Evolutionary conservation across 805 yeast genomes (phyloP).

Genomic region (Starmera dryadoides): DNA sequence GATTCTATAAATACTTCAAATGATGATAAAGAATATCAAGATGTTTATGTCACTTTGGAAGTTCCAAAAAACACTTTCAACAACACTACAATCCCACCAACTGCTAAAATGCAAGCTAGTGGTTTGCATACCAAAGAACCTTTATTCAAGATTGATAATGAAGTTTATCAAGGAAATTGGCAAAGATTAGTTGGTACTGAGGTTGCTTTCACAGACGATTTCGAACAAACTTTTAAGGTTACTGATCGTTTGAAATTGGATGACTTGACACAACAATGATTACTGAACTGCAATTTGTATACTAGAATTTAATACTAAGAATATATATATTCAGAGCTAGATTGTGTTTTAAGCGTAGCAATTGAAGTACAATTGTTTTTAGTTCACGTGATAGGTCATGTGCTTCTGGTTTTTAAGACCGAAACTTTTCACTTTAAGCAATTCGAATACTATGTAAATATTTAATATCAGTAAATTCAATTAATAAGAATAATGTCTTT

Average conservation of each 20-base stretch:
- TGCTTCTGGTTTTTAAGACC: too few relatives aligned
- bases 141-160: conserved; percentile 47
- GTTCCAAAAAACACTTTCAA: conserved; percentile 32
- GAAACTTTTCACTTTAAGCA: too few relatives aligned
- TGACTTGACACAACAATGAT: conserved; percentile 14
- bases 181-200: conserved; percentile 73
- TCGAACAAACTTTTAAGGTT: conserved; percentile 12
- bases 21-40: conserved; percentile 28
- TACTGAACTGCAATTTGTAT: too few relatives aligned
- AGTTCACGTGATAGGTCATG: too few relatives aligned
- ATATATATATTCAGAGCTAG: too few relatives aligned
- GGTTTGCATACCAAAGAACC: conserved; percentile 52
- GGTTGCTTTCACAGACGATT: conserved; percentile 26
- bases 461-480: too few relatives aligned
- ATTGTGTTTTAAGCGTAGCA: too few relatives aligned
- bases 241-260: conserved; percentile 15
- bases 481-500: background rate
- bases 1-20: conserved; percentile 12
- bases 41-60: conserved; percentile 49
- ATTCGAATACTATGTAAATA: too few relatives aligned
- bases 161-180: conserved; percentile 73
- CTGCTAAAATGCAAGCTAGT: conserved; percentile 42
- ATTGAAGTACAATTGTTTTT: too few relatives aligned
- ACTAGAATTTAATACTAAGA: too few relatives aligned
- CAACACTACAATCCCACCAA: conserved; percentile 25